phyloP scores from a whole-genome alignment of 2,329 filamentous ascomycete species.

The Fusarium verticillioides region DNA sequence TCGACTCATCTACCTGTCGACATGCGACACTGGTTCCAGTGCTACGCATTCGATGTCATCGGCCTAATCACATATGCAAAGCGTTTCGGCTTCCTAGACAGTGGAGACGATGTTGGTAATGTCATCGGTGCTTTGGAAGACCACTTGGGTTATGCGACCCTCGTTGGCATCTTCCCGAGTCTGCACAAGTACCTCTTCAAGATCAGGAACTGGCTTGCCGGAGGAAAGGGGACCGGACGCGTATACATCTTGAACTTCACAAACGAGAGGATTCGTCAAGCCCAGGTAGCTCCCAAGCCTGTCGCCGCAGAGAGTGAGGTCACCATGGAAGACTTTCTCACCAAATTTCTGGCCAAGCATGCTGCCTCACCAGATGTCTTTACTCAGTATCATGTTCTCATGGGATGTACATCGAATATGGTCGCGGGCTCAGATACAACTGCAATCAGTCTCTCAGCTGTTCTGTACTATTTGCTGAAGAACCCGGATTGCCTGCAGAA shows the following conservation, averaged over 20 bases:
- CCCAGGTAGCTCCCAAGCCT: constrained; percentile 1
- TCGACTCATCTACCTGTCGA: background rate
- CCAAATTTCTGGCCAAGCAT: constrained; percentile 39
- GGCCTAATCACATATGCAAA: constrained; percentile 31
- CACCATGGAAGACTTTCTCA: constrained; percentile 34
- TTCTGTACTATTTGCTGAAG: constrained; percentile 33
- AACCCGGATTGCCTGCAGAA: constrained; percentile 12
- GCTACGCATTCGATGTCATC: constrained; percentile 32
- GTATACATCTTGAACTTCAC: constrained; percentile 25
- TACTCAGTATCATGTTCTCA: constrained; percentile 32
- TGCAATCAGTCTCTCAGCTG: constrained; percentile 35
- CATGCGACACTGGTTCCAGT: constrained; percentile 32
- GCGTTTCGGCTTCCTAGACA: constrained; percentile 20
- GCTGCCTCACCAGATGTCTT: constrained; percentile 17
- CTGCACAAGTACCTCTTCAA: constrained; percentile 6
- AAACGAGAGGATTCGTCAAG: constrained; percentile 4
- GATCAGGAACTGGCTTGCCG: constrained; percentile 11
- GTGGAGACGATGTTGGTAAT: constrained; percentile 12
- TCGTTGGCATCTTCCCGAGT: constrained; percentile 2
- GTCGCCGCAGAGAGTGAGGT: background rate
- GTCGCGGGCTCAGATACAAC: constrained; percentile 41
- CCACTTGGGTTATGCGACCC: constrained; percentile 4
- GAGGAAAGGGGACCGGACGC: constrained; percentile 1
- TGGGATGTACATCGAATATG: constrained; percentile 38
- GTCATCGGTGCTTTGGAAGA: constrained; percentile 20